phyloP scores from a whole-genome alignment of 2,329 filamentous ascomycete species.

The Leptographium wingfieldii region DNA sequence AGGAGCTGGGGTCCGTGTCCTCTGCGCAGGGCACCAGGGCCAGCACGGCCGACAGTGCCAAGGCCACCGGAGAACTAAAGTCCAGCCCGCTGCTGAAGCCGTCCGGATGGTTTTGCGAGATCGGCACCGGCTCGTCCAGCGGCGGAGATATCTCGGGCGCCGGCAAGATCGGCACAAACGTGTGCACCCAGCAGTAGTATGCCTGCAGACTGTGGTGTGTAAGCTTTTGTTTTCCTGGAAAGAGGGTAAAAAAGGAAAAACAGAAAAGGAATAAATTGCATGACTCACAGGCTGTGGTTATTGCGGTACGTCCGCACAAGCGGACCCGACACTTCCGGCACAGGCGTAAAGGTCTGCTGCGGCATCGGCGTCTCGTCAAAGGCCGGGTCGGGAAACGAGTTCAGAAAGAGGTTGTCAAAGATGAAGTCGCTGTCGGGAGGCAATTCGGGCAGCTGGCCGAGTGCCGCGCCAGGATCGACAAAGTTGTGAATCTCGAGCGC shows the following conservation, averaged over 20 bases:
- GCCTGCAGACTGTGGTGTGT: slow-evolving; percentile 24
- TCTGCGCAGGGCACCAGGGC: slow-evolving; percentile 33
- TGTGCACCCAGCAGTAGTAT: slow-evolving; percentile 40
- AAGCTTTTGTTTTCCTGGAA: not conserved
- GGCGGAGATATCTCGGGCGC: slow-evolving; percentile 22
- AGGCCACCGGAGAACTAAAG: slow-evolving; percentile 28
- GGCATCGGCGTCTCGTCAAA: slow-evolving; percentile 11
- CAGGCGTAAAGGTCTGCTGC: slow-evolving; percentile 9
- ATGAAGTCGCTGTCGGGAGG: slow-evolving; percentile 33
- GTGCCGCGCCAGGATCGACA: slow-evolving; percentile 33
- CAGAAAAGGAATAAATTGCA: not conserved
- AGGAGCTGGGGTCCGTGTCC: slow-evolving; percentile 21
- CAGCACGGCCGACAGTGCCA: slow-evolving; percentile 35
- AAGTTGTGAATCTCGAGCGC: slow-evolving; percentile 25
- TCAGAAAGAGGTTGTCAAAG: slow-evolving; percentile 26
- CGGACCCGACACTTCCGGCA: slow-evolving; percentile 14
- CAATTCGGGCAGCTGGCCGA: slow-evolving; percentile 31
- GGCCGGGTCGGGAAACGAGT: slow-evolving; percentile 9
- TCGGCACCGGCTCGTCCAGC: slow-evolving; percentile 20
- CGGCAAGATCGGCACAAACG: slow-evolving; percentile 36
- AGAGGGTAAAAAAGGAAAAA: not conserved
- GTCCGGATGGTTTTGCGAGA: slow-evolving; percentile 24
- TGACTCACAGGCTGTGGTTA: slow-evolving; percentile 27
- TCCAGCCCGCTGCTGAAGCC: slow-evolving; percentile 22
- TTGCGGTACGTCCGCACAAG: slow-evolving; percentile 29